These are phyloP conservation scores for Kodamaea kakaduensis DNA, from an alignment of 805 yeast genomes.

Conservation along the genomic window DNA sequence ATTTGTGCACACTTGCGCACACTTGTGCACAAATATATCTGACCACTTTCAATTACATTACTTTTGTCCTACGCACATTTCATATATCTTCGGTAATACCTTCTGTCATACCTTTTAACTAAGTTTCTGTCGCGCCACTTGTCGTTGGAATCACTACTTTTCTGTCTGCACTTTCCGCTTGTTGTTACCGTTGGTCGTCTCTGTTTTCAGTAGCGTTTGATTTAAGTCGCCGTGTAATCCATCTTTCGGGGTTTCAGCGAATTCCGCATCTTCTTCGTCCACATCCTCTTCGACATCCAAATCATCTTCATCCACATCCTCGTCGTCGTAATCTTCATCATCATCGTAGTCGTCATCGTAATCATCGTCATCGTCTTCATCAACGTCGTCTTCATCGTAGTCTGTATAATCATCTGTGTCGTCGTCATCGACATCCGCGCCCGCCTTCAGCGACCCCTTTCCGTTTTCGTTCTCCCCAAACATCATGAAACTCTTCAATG, in stretches of 20 bases:
- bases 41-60: no score
- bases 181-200: neutral
- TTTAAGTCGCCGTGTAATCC: slow-evolving; percentile 7
- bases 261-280: slow-evolving; percentile 13
- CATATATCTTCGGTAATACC: no score
- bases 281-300: slow-evolving; percentile 13
- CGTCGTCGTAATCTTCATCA: slow-evolving; percentile 20
- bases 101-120: no score
- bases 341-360: slow-evolving; percentile 27
- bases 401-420: slow-evolving; percentile 19
- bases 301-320: slow-evolving; percentile 23
- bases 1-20: no score
- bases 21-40: no score
- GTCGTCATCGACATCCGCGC: slow-evolving; percentile 17
- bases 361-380: slow-evolving; percentile 25
- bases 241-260: slow-evolving; percentile 14
- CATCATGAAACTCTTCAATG: slow-evolving; percentile 39
- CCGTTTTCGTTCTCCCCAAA: slow-evolving; percentile 18
- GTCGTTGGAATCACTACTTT: no score
- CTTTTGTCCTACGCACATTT: no score
- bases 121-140: no score
- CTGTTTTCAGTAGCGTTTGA: slow-evolving; percentile 3
- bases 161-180: no score
- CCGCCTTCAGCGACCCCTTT: neutral
- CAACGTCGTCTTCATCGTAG: slow-evolving; percentile 14